These are phyloP conservation scores for Phaeodactylum tricornutum DNA, from an alignment of 108 stramenopile species.

Conservation along the genomic window DNA sequence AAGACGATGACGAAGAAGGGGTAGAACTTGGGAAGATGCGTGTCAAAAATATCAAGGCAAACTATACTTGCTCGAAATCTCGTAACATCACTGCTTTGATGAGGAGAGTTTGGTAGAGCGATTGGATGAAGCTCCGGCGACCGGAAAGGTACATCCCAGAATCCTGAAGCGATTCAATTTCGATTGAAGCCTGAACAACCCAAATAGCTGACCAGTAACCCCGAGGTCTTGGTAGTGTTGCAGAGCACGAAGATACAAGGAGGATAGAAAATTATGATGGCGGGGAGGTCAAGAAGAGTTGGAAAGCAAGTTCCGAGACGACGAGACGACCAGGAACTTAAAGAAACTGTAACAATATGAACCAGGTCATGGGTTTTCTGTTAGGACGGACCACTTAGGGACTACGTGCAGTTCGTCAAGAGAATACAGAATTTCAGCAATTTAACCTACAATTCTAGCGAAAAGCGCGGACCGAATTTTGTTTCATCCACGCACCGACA, in stretches of 20 bases:
- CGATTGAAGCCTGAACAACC: constrained; percentile 50
- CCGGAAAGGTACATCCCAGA: constrained; percentile 38
- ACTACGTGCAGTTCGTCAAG: neutral
- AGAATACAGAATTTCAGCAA: neutral
- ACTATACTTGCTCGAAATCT: constrained; percentile 28
- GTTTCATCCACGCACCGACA: constrained; percentile 79
- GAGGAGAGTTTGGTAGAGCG: constrained; percentile 37
- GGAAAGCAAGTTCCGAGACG: constrained; percentile 31
- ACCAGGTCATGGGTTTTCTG: constrained; percentile 20
- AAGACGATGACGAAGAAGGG: constrained; percentile 34
- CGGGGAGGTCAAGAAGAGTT: constrained; percentile 36
- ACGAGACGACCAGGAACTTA: constrained; percentile 42
- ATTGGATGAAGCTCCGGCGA: constrained; percentile 27
- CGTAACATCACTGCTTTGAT: constrained; percentile 58
- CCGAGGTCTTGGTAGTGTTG: constrained; percentile 45
- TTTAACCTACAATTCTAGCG: neutral
- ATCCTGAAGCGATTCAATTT: constrained; percentile 44
- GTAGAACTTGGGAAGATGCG: constrained; percentile 46
- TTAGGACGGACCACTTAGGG: neutral
- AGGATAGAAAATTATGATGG: constrained; percentile 51
- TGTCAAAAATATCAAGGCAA: constrained; percentile 53
- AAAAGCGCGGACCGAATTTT: constrained; percentile 33
- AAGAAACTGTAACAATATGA: constrained; percentile 37
- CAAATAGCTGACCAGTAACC: constrained; percentile 29
- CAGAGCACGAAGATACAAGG: constrained; percentile 50